A percentile compares a stretch with the other conserved stretches of the same genome.
Conservation (phyloP, 495 filamentous ascomycete genomes). For the Aspergillus cavernicola region DNA sequence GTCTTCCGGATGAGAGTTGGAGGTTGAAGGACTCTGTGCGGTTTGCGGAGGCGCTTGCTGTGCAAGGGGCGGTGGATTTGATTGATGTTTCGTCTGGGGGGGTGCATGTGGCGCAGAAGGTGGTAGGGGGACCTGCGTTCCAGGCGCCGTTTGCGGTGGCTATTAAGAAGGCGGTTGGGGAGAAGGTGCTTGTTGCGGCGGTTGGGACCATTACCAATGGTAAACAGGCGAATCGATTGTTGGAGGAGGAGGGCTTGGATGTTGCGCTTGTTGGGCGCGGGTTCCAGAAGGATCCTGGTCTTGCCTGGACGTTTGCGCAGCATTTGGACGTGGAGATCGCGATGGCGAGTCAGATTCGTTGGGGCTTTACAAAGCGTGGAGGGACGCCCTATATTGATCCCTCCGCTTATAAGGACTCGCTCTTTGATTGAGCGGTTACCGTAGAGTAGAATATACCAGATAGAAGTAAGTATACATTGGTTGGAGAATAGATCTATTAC, state of each 20-base stretch:
- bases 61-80: constrained; percentile 57
- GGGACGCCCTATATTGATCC: constrained; percentile 18
- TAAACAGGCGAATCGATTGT: constrained; percentile 49
- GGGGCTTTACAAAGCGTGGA: constrained; percentile 37
- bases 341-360: constrained; percentile 61
- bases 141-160: constrained; percentile 61
- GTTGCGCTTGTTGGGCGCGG: constrained; percentile 58
- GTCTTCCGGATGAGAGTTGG: constrained; percentile 50
- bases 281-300: constrained; percentile 62
- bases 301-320: constrained; percentile 64
- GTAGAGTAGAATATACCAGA: background rate
- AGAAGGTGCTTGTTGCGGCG: constrained; percentile 54
- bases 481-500: too few species aligned
- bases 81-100: constrained; percentile 65
- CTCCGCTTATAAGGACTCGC: constrained; percentile 12
- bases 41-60: constrained; percentile 53
- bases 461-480: too few species aligned
- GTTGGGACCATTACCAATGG: constrained; percentile 65
- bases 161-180: constrained; percentile 61
- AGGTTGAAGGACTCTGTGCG: constrained; percentile 50
- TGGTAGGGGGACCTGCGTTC: constrained; percentile 56
- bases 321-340: constrained; percentile 56
- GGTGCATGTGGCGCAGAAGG: constrained; percentile 54
- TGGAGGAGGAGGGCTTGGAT: constrained; percentile 60
- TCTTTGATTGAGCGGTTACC: constrained; percentile 16